These are phyloP conservation scores for Lentinula aciculospora DNA, from an alignment of 768 basidiomycete genomes.

Conservation along the genomic window DNA sequence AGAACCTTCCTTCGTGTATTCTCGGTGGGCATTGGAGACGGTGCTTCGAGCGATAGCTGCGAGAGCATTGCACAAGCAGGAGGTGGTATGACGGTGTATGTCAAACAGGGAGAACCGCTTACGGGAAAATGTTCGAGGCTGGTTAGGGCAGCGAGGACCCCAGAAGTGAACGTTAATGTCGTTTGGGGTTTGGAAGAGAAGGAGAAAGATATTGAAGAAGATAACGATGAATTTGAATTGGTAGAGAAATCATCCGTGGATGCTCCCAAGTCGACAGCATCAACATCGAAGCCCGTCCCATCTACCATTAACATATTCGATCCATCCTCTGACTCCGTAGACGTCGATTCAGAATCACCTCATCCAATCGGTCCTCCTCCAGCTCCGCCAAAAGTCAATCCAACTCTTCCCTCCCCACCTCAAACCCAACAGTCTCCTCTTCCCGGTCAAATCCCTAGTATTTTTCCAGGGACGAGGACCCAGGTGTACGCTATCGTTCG, in stretches of 20 bases:
- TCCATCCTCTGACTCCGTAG: not conserved
- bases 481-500: conserved; percentile 16
- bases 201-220: not conserved
- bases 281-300: not conserved
- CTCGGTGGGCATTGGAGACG: conserved; percentile 42
- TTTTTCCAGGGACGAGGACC: conserved; percentile 22
- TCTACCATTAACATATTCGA: conserved; percentile 13
- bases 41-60: conserved; percentile 44
- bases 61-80: conserved; percentile 48
- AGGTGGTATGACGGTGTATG: conserved; percentile 42
- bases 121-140: conserved; percentile 42
- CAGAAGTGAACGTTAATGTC: conserved; percentile 36
- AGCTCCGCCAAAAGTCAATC: conserved; percentile 20
- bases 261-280: conserved; percentile 3
- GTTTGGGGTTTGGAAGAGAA: conserved; percentile 34
- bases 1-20: conserved; percentile 42
- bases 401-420: conserved; percentile 28
- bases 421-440: conserved; percentile 24
- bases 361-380: conserved; percentile 15
- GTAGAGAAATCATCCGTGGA: conserved; percentile 24
- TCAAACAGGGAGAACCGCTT: conserved; percentile 38
- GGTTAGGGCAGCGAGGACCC: conserved; percentile 43
- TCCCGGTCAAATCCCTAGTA: conserved; percentile 26
- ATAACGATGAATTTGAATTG: not conserved
- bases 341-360: not conserved